These are phyloP conservation scores for Amauroascus niger DNA, from an alignment of 2,329 filamentous ascomycete genomes.

Conservation along the genomic window DNA sequence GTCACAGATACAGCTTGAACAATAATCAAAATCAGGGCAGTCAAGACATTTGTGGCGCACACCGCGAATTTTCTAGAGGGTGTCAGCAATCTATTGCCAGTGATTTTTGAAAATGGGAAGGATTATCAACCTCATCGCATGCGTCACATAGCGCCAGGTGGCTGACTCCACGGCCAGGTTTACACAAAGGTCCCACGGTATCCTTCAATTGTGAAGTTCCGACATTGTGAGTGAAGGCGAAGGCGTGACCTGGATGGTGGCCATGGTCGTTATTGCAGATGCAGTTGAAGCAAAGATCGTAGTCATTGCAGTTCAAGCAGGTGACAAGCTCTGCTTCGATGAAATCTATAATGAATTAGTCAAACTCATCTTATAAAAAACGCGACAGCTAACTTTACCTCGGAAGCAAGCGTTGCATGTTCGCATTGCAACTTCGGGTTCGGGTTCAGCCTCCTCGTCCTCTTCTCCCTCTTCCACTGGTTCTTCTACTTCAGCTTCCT, in stretches of 20 bases:
- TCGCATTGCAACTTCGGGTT: slow-evolving; percentile 8
- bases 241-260: slow-evolving; percentile 80
- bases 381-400: slow-evolving; percentile 34
- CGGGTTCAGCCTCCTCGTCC: neutral
- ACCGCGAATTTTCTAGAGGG: slow-evolving; percentile 59
- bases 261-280: slow-evolving; percentile 69
- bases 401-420: slow-evolving; percentile 55
- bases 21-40: slow-evolving; percentile 98
- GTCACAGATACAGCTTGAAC: slow-evolving; percentile 60
- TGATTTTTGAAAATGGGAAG: neutral
- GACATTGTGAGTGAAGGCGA: slow-evolving; percentile 44
- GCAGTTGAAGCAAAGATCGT: slow-evolving; percentile 79
- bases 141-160: slow-evolving; percentile 92
- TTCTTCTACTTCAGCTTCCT: slow-evolving; percentile 8
- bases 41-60: slow-evolving; percentile 93
- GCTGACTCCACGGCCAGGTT: slow-evolving; percentile 65
- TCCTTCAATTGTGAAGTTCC: slow-evolving; percentile 50
- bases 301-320: slow-evolving; percentile 77
- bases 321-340: slow-evolving; percentile 73
- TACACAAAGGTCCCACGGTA: slow-evolving; percentile 57
- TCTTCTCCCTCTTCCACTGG: slow-evolving; percentile 5
- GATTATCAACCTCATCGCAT: slow-evolving; percentile 57
- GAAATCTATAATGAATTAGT: slow-evolving; percentile 45
- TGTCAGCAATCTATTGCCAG: neutral
- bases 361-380: neutral